Evolutionary conservation across 345 rosid genomes (phyloP), one percentile per base, ranked within the genome.

Genomic region (Brassica cretica): DNA sequence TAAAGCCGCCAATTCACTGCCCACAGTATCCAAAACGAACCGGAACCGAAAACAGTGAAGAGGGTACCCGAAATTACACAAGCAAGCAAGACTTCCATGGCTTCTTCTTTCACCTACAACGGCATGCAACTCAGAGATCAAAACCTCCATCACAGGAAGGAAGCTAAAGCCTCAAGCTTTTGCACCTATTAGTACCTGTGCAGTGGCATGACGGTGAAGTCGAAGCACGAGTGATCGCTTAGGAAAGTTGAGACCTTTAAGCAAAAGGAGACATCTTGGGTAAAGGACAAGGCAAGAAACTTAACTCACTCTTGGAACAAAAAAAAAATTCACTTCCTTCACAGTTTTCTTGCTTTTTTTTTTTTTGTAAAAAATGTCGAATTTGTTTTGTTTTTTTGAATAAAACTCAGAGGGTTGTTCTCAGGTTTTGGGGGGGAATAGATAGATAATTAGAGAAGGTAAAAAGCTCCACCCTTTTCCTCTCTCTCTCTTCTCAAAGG

Each of bases 1-100:
- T 93, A 95, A 75, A 95, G 90, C 85, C 97, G 84, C 99, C 98
- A 95, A 84, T 91, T 95, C 73, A 95, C 98, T 4, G 90, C 89
- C 99, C 92, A 91, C 3, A 95, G 93, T 71, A 92, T 89, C 66
- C 85, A 87, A 82, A 90, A 92, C 5, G 98, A 95, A 75, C 91
- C 88, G 60, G 74, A 88, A 82, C 97, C 93, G 71, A 89, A 78
- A 86, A 87, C 85, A 2, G 88, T 66, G 66, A 90, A 93, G 82
- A 95, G 94, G 87, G 91, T 75, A 84, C 99, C 97, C 58, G 94
- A 91, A 85, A 91, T 85, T 49, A 86, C 80, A 77, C 98, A 92
- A 68, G 97, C 89, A 82, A 95, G 72, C 51, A 85, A 82, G 78
- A 87, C 73, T 81, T 89, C 94, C 98, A 94, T 94, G 86, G 88